Conservation (phyloP, 2,329 filamentous ascomycete species). For the Penicillium palitans region DNA sequence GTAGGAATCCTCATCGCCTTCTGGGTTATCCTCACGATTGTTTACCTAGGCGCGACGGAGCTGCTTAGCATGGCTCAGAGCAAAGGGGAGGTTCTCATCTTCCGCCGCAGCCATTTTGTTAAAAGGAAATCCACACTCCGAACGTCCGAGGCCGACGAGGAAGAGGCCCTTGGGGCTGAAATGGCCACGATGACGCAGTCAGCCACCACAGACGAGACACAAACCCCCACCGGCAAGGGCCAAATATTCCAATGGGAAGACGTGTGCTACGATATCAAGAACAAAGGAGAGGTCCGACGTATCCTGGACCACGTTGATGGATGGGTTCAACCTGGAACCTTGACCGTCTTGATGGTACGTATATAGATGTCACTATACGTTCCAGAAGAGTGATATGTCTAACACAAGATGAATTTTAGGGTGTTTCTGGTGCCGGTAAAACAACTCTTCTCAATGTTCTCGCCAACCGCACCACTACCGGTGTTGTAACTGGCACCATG, state of each 20-base stretch:
- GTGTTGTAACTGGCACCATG: slow-evolving; percentile 81
- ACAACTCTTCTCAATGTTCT: slow-evolving; percentile 83
- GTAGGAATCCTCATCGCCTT: not conserved
- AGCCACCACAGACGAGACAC: not conserved
- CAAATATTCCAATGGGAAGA: slow-evolving; percentile 77
- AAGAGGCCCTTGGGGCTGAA: not conserved
- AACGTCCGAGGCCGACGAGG: not conserved
- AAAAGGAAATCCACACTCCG: not conserved
- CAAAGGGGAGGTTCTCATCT: not conserved
- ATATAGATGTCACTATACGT: slow-evolving; percentile 15
- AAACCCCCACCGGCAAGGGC: not conserved
- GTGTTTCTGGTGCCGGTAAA: slow-evolving; percentile 83
- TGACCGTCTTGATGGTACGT: slow-evolving; percentile 75
- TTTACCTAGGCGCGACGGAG: not conserved
- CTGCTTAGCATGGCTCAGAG: not conserved
- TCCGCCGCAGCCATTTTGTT: not conserved
- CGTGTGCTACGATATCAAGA: slow-evolving; percentile 73
- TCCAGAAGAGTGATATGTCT: not conserved
- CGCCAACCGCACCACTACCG: slow-evolving; percentile 78
- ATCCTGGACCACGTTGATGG: slow-evolving; percentile 81
- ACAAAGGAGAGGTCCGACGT: slow-evolving; percentile 69
- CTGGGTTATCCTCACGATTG: not conserved
- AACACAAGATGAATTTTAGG: slow-evolving; percentile 29
- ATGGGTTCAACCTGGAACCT: slow-evolving; percentile 84
- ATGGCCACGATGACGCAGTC: not conserved